Evolutionary conservation across 805 yeast genomes (phyloP).

Genomic region (Phaffomyces thermotolerans): DNA sequence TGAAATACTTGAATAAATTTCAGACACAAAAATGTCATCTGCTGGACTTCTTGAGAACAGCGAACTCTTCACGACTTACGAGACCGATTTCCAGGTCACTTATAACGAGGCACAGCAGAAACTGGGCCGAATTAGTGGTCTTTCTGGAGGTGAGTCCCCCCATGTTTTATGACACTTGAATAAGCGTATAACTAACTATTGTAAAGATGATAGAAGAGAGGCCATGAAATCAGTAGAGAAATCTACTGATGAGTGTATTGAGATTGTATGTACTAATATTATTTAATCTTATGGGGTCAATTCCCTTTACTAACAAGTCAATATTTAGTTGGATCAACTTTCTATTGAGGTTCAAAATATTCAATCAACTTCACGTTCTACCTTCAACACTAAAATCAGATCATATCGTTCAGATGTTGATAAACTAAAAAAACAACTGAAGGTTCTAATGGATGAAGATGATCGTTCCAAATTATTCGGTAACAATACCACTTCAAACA

Average conservation of each 20-base stretch:
- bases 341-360: conserved; percentile 77
- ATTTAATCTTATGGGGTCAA: too few relatives aligned
- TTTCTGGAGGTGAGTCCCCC: conserved; percentile 32
- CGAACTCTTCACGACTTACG: conserved; percentile 27
- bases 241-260: conserved; percentile 73
- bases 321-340: conserved; percentile 63
- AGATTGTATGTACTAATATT: conserved; percentile 34
- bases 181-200: neutral
- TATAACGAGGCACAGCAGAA: conserved; percentile 64
- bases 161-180: neutral
- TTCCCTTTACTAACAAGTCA: conserved; percentile 3
- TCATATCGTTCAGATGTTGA: conserved; percentile 59
- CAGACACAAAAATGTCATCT: conserved; percentile 14
- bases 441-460: conserved; percentile 55
- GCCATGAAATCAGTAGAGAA: conserved; percentile 55
- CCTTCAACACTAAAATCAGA: conserved; percentile 69
- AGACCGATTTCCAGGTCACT: conserved; percentile 47
- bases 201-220: conserved; percentile 40
- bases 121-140: conserved; percentile 45
- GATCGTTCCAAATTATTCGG: conserved; percentile 75
- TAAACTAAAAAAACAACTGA: conserved; percentile 47
- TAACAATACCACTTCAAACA: conserved; percentile 33
- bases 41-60: conserved; percentile 21
- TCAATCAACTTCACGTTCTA: conserved; percentile 64
- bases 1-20: too few relatives aligned